Evolutionary conservation across 2,329 filamentous ascomycete genomes (phyloP), one percentile per base, ranked within the genome.

Genomic region (Pseudopyrenochaeta lycopersici): DNA sequence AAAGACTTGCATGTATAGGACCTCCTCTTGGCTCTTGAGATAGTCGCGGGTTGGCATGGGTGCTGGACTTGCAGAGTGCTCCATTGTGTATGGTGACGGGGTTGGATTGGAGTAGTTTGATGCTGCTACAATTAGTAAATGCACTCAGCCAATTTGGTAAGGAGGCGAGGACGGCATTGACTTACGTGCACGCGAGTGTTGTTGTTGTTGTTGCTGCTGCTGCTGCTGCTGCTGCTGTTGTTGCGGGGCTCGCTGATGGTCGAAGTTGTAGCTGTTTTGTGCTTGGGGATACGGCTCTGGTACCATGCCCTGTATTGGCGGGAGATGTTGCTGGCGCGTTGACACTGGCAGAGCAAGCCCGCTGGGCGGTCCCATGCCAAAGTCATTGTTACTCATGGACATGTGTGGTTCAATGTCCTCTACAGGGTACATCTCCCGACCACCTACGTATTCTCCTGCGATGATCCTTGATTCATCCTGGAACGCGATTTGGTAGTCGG

Each of bases 1-100:
- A 72, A 96, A 98, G 0, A 92, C 88, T 73, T 96, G 91, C 89
- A 97, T 91, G 70, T 92, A 92, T n/a, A 89, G 79, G 0, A 95
- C 84, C 71, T 97, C 92, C 52, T 96, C 90, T 9, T 88, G 84
- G 3, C 85, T 86, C 60, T 85, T 88, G 40, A 97, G 81, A 63
- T 86, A 91, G 46, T 90, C 85, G 32, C 85, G 79, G 27, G 77
- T 76, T 73, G 63, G 49, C 60, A 58, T 44, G 21, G 56, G 67
- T 27, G 48, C 59, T 35, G 62, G 62, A 40, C 63, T 67, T n/a
- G 57, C 65, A 30, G 56, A 60, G 11, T 64, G 62, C 33, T 67
- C 64, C 54, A 68, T 64, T 12, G 59, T 56, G 46, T 68, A 67
- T 3, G 66, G 56, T 7, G 64, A 67, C 2, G 57, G 61, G 17